Evolutionary conservation across 768 basidiomycete species (phyloP).

Genomic region (Termitomyces sp.): DNA sequence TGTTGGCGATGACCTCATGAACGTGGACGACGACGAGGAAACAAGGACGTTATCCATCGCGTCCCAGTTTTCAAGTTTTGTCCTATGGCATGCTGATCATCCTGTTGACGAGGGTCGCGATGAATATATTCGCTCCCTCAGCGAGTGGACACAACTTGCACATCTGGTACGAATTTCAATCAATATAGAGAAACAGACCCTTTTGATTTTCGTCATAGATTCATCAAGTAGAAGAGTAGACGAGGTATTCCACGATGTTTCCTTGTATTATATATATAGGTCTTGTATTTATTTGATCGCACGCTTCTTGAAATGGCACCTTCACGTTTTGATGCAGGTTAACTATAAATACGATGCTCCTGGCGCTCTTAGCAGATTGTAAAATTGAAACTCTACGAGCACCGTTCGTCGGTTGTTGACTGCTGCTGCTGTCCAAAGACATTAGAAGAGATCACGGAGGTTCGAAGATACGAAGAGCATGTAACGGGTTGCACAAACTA

Average conservation of each 20-base stretch:
- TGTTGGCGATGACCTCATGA: conserved; percentile 22
- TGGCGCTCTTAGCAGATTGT: background rate
- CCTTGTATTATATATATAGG: background rate
- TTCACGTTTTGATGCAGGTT: background rate
- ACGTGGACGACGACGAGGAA: conserved; percentile 23
- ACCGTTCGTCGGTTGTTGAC: background rate
- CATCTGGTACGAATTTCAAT: conserved; percentile 44
- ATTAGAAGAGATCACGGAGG: background rate
- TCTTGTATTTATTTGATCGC: background rate
- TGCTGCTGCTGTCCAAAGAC: background rate
- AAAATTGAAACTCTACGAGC: background rate
- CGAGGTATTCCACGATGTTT: background rate
- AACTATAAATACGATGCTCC: background rate
- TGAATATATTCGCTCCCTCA: conserved; percentile 64
- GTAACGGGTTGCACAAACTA: too few species aligned
- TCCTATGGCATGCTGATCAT: conserved; percentile 74
- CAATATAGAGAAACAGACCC: background rate
- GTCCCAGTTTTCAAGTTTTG: conserved; percentile 59
- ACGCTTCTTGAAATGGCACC: background rate
- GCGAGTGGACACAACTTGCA: conserved; percentile 67
- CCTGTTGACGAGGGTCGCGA: conserved; percentile 65
- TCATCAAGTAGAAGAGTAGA: conserved; percentile 8
- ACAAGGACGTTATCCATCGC: conserved; percentile 38
- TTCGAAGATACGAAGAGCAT: background rate
- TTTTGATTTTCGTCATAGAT: conserved; percentile 14